These are phyloP conservation scores for Elsinoe necatrix DNA, from an alignment of 2,329 filamentous ascomycete species.

Conservation along the genomic window DNA sequence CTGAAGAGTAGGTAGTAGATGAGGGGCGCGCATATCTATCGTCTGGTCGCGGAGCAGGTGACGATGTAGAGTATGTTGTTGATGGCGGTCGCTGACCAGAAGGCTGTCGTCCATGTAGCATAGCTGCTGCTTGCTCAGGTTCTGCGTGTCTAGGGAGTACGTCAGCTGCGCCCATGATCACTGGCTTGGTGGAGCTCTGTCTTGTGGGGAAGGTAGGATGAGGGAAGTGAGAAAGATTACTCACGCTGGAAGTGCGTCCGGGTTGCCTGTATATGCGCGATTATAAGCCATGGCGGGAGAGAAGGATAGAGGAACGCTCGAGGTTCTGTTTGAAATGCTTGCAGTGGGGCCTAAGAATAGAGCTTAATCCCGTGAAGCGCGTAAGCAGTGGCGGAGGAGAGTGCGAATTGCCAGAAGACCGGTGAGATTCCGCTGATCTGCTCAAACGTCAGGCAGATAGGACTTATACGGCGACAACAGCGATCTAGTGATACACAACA, in stretches of 20 bases:
- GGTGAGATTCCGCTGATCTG: background rate
- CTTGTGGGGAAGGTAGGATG: background rate
- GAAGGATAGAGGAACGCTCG: background rate
- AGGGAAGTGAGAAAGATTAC: slow-evolving; percentile 27
- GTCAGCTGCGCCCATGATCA: slow-evolving; percentile 2
- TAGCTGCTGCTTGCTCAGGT: slow-evolving; percentile 50
- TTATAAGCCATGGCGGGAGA: slow-evolving; percentile 74
- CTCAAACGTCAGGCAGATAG: background rate
- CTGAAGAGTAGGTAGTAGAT: slow-evolving; percentile 10
- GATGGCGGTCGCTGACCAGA: slow-evolving; percentile 26
- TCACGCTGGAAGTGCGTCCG: slow-evolving; percentile 87
- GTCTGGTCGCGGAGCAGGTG: slow-evolving; percentile 33
- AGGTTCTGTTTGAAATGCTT: slow-evolving; percentile 3
- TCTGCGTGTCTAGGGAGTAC: slow-evolving; percentile 34
- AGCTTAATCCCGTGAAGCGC: background rate
- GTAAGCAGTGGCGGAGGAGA: slow-evolving; percentile 5
- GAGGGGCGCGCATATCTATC: slow-evolving; percentile 26
- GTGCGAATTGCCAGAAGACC: background rate
- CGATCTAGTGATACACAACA: background rate
- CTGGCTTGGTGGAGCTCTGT: slow-evolving; percentile 18
- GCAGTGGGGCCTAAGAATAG: slow-evolving; percentile 7
- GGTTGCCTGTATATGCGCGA: slow-evolving; percentile 64
- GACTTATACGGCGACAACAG: no score
- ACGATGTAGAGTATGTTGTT: slow-evolving; percentile 34
- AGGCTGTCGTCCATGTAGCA: slow-evolving; percentile 28